Evolutionary conservation across 2,329 filamentous ascomycete species (phyloP), one percentile per base, ranked within the genome.

Genomic region (Sporothrix protearum): DNA sequence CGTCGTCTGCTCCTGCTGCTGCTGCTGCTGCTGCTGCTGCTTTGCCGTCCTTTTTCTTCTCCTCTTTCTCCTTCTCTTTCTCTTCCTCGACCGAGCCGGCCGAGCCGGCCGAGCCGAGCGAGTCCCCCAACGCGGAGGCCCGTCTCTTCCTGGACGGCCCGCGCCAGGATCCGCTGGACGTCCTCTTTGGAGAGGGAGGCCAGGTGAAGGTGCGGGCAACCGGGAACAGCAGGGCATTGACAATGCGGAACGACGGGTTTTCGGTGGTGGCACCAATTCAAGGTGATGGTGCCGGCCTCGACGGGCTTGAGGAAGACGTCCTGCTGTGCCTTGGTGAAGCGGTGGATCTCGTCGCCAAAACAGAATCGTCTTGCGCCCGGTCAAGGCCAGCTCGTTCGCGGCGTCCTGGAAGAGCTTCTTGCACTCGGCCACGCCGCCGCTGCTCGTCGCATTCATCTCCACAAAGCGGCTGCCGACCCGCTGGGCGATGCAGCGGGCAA

Each of bases 341-440:
- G 85, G 80, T 97, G 94, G 64, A 97, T 96, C 83, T 98, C 96
- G 82, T 99, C 96, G 82, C 95, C 95, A 97, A 80, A 99, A 99
- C 74, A 99, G 89, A 74, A 99, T 97, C 0, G 96, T 98, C 82
- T 92, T 95, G 73, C 94, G 87, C 1, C 95, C 95, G 0, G 93
- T 96, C 68, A 98, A 83, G 0, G 85, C 83, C 63, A 94, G 82
- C 79, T 98, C 96, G 77, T 89, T 92, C 73, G 88, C 89, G 0
- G 96, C 94, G 75, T 97, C 94, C 28, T 85, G 83, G 77, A 98
- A 97, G 70, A 97, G 86, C 83, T 94, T 96, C 82, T 97, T 97
- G 85, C 92, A 94, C 79, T 98, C 95, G 30, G 87, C 89, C 22
- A 98, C 92, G 1, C 94, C 95, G 1, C 94, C 95, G 7, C 91